Percentiles rank a stretch among this genome's conserved stretches.
phyloP scores from a whole-genome alignment of 495 filamentous ascomycete species.

The Trichoderma parareesei region DNA sequence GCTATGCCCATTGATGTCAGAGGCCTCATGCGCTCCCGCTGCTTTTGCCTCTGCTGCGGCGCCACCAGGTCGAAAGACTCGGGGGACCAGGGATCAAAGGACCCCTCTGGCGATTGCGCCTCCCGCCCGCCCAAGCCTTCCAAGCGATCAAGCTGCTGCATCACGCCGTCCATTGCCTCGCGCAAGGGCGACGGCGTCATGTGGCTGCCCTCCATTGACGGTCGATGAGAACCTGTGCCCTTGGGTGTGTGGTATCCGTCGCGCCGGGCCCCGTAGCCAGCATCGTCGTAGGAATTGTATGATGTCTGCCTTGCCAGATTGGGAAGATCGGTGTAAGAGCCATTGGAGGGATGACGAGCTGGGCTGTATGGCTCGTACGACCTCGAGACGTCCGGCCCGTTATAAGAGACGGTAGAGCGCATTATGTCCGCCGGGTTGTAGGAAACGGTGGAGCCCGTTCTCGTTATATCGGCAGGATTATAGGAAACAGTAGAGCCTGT shows the following conservation, averaged over 20 bases:
- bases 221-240: not conserved
- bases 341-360: slow-evolving; percentile 11
- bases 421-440: not conserved
- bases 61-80: slow-evolving; percentile 69
- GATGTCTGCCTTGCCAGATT: slow-evolving; percentile 21
- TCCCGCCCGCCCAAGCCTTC: slow-evolving; percentile 71
- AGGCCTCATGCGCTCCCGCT: slow-evolving; percentile 41
- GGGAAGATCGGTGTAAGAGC: slow-evolving; percentile 19
- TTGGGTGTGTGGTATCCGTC: slow-evolving; percentile 43
- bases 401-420: not conserved
- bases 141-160: slow-evolving; percentile 89
- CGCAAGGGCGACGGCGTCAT: slow-evolving; percentile 86
- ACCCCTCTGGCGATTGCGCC: slow-evolving; percentile 42
- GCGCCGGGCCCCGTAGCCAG: slow-evolving; percentile 9
- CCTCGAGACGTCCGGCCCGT: not conserved
- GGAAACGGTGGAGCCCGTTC: not conserved
- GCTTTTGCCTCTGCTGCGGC: slow-evolving; percentile 30
- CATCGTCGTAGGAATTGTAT: slow-evolving; percentile 20
- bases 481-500: not conserved
- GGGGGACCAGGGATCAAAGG: slow-evolving; percentile 80
- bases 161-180: slow-evolving; percentile 96
- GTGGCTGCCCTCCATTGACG: slow-evolving; percentile 23
- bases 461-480: not conserved
- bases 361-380: not conserved
- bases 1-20: slow-evolving; percentile 63